Base-by-base conservation (phyloP, 176 grass and related monocot species). In the Oryza glaberrima region DNA sequence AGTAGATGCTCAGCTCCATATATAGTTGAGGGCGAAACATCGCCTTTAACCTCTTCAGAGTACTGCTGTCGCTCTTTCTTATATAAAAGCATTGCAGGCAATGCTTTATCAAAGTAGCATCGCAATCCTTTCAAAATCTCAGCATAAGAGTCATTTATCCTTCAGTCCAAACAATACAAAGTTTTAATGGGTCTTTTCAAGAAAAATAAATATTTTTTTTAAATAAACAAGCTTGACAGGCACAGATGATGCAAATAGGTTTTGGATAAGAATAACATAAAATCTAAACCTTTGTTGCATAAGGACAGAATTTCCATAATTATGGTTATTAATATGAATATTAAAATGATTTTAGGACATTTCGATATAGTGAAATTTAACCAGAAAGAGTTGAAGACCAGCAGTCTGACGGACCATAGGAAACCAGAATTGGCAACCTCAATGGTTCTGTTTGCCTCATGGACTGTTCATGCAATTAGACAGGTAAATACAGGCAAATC, bases 1-100 rank as follows among this genome's bases (percentile, higher is more conserved):
- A 98, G 78, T 78, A 98, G 69, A 85, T 98, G 96, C 87, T 98
- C 96, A 77, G 96, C 96, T 87, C 96, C 96, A 93, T 98, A 98
- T 65, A 98, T 72, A 71, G 91, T 88, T 46, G 90, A 98, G 58
- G 95, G 95, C 34, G 95, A 93, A 49, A 82, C 70, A 41, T 88
- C 85, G 68, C 87, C 93, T 66, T 84, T 70, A 66, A 98, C 84
- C 80, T 87, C 86, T 85, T 98, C 93, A 1, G 86, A 68, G 61
- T 94, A 98, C 85, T 98, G 96, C 15, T 86, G 63, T 75, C 86
- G 76, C 67, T 98, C 93, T 88, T 89, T 98, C 86, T 93, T 98
- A 85, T 98, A 98, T 3, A 98, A 86, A 94, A 95, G 96, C 91
- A 98, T 91, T 56, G 90, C 87, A 67, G 93, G 93, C 70, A 98